Evolutionary conservation across 345 rosid genomes (phyloP).

Genomic region (Clausena lansium): DNA sequence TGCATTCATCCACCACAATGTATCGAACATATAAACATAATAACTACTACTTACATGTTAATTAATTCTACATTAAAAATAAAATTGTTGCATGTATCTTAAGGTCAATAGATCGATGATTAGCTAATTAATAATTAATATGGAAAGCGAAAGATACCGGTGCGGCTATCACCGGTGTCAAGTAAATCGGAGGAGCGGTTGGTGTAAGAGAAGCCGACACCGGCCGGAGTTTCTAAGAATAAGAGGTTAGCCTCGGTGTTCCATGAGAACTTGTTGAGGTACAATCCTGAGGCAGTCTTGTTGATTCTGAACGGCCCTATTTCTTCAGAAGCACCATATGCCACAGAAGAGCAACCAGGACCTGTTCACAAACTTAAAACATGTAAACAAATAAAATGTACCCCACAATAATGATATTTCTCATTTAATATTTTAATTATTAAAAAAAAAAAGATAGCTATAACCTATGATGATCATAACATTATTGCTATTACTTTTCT

Average conservation of each 20-base stretch:
- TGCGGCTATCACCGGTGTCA: constrained; percentile 78
- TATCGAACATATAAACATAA: too few relatives aligned
- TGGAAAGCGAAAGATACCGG: constrained; percentile 43
- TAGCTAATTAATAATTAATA: too few relatives aligned
- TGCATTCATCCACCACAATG: too few relatives aligned
- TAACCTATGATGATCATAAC: too few relatives aligned
- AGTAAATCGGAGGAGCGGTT: constrained; percentile 78
- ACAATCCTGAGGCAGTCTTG: constrained; percentile 74
- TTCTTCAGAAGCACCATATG: constrained; percentile 99
- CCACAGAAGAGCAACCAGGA: constrained; percentile 98
- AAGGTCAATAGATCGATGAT: too few relatives aligned
- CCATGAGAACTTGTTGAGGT: constrained; percentile 91
- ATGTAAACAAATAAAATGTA: too few relatives aligned
- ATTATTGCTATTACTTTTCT: too few relatives aligned
- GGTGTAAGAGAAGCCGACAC: constrained; percentile 96
- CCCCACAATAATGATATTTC: too few relatives aligned
- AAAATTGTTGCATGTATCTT: neutral
- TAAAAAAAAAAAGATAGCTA: too few relatives aligned
- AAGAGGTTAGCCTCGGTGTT: constrained; percentile 80
- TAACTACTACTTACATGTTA: neutral
- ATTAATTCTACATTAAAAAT: too few relatives aligned
- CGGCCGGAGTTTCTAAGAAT: constrained; percentile 95
- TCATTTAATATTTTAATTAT: too few relatives aligned
- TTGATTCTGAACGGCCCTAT: constrained; percentile 91
- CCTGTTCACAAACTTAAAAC: constrained; percentile 35